A percentile compares a stretch with the other conserved stretches of the same genome.
phyloP scores from a whole-genome alignment of 2,329 filamentous ascomycete species.

The Rugonectria rugulosa region DNA sequence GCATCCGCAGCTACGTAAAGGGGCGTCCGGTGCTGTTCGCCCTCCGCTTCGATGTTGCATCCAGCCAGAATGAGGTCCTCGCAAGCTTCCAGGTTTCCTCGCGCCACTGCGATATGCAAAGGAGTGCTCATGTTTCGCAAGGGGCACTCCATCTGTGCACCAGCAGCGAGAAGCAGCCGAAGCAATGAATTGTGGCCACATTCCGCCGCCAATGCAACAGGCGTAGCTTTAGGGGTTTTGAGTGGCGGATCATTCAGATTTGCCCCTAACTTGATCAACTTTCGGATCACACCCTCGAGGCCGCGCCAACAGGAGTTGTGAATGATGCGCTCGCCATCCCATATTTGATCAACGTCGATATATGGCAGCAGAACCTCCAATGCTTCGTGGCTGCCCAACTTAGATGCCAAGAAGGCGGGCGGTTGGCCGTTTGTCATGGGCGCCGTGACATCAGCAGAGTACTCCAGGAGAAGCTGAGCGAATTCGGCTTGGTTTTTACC shows the following conservation, averaged over 20 bases:
- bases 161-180: slow-evolving; percentile 20
- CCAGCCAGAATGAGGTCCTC: slow-evolving; percentile 21
- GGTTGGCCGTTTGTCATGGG: slow-evolving; percentile 21
- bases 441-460: slow-evolving; percentile 12
- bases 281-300: slow-evolving; percentile 22
- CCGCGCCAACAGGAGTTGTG: slow-evolving; percentile 27
- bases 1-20: slow-evolving; percentile 22
- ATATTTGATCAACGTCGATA: slow-evolving; percentile 23
- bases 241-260: slow-evolving; percentile 24
- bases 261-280: slow-evolving; percentile 22
- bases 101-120: slow-evolving; percentile 22
- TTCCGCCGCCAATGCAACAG: slow-evolving; percentile 24
- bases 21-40: slow-evolving; percentile 10
- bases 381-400: slow-evolving; percentile 13
- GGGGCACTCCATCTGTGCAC: slow-evolving; percentile 21
- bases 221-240: slow-evolving; percentile 23
- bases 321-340: slow-evolving; percentile 20
- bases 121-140: slow-evolving; percentile 9
- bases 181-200: slow-evolving; percentile 16
- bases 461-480: slow-evolving; percentile 23
- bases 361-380: slow-evolving; percentile 24
- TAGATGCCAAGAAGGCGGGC: slow-evolving; percentile 22
- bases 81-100: slow-evolving; percentile 19
- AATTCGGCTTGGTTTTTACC: slow-evolving; percentile 21
- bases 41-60: slow-evolving; percentile 20